Base-by-base conservation (phyloP, 2,329 filamentous ascomycete species). In the Xylaria sp. region DNA sequence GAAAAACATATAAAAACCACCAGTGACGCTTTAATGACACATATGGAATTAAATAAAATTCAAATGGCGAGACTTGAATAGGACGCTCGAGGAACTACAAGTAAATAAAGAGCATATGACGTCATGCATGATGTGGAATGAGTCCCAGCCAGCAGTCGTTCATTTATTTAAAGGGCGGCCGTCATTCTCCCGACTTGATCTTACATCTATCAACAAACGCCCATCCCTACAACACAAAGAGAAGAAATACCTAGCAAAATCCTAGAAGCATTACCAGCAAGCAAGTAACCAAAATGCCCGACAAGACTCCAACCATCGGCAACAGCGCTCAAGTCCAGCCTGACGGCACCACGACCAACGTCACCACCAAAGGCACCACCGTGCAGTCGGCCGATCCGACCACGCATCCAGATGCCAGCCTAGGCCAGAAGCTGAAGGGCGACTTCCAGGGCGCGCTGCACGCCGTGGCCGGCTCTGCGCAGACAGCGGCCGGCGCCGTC, bases 301-400 rank as follows among this genome's bases (percentile, higher is more conserved):
- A 50, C 23, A 50, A 30, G 7, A 25, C 23, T 13, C 8, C 46
- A 12, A 50, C 23, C 10, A 10, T 50, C 46, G 15, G 46, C 46
- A 50, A 50, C 12, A 50, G 46, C 23, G 46, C 46, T 25, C 46
- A 50, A n/a, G 46, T 50, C 46, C 46, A 50, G 46, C 25, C 46
- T 25, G 46, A 50, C 23, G 46, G 46, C 46, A 50, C 46, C 25
- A 18, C 46, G 4, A 30, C 23, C 46, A 28, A 50, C 46, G 46
- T 50, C 46, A 50, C 46, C 46, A 15, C 12, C 12, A 50, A 50
- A 13, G 46, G 46, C 25, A 5, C 46, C 5, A 12, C 30, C 46
- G 25, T 50, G 25, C 46, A 30, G 25, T 50, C 46, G 1, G 1
- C 46, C 23, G 46, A 50, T 25, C 46, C 46, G 25, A 50, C 46